phyloP scores from a whole-genome alignment of 192 early-diverging fungal species.

The Backusella luteola region DNA sequence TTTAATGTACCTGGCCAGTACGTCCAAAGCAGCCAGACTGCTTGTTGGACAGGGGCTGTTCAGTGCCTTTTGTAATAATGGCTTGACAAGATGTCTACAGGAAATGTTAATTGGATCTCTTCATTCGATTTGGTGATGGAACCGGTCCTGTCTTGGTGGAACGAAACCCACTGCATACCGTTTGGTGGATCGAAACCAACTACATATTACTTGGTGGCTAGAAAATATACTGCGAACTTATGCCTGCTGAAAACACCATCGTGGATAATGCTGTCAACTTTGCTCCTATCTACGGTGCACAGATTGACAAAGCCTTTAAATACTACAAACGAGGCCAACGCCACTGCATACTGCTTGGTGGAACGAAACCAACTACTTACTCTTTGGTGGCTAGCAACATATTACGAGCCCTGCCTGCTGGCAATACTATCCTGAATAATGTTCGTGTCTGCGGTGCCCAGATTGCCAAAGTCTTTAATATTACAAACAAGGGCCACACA shows the following conservation, averaged over 20 bases:
- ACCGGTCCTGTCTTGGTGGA: neutral
- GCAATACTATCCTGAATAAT: slow-evolving; percentile 32
- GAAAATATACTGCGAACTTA: slow-evolving; percentile 30
- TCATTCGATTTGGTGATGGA: too few species aligned
- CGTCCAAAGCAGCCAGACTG: too few species aligned
- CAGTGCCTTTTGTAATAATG: too few species aligned
- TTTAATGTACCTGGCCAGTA: too few species aligned
- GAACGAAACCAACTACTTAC: slow-evolving; percentile 7
- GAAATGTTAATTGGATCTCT: too few species aligned
- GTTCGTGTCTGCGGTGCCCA: slow-evolving; percentile 45
- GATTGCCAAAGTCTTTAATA: slow-evolving; percentile 36
- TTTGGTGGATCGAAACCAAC: slow-evolving; percentile 36
- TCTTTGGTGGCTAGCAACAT: slow-evolving; percentile 43
- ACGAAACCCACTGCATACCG: slow-evolving; percentile 36
- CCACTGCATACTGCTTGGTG: slow-evolving; percentile 49
- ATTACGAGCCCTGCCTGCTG: slow-evolving; percentile 28
- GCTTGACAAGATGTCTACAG: too few species aligned
- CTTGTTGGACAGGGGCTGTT: too few species aligned
- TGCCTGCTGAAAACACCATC: slow-evolving; percentile 31
- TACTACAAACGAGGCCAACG: neutral
- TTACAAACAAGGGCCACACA: neutral
- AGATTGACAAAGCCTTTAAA: slow-evolving; percentile 40
- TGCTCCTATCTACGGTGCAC: slow-evolving; percentile 41
- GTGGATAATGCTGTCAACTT: slow-evolving; percentile 10
- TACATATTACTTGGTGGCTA: slow-evolving; percentile 42